Conservation (phyloP, 1,284 basidiomycete genomes). For the Boletus sp. region DNA sequence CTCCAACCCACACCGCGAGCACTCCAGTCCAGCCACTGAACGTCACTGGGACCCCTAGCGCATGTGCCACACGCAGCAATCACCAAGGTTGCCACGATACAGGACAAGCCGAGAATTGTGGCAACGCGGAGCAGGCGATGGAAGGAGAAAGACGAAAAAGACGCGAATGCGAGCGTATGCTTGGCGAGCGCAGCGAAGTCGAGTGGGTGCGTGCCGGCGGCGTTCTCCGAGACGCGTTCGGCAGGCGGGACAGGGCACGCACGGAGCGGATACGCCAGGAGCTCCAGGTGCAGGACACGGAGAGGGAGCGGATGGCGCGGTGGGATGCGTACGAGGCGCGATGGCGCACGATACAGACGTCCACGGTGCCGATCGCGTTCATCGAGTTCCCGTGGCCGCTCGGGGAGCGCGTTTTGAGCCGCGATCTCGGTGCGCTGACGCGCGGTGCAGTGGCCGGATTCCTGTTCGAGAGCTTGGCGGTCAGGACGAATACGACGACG, state of each 20-base stretch:
- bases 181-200: conserved; percentile 44
- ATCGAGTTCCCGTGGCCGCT: conserved; percentile 61
- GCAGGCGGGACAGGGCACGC: conserved; percentile 46
- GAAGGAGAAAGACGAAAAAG: conserved; percentile 23
- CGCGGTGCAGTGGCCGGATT: conserved; percentile 47
- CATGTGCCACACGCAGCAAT: conserved; percentile 7
- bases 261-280: conserved; percentile 36
- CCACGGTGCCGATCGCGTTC: conserved; percentile 32
- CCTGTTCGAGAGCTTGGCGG: conserved; percentile 46
- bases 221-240: conserved; percentile 46
- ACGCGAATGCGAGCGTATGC: conserved; percentile 30
- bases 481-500: conserved; percentile 39
- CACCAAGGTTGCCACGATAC: background rate
- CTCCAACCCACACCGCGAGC: background rate
- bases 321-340: conserved; percentile 51
- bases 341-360: conserved; percentile 40
- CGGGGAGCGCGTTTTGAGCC: conserved; percentile 24
- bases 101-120: background rate
- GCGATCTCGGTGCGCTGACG: conserved; percentile 37
- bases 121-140: background rate
- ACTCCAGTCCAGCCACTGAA: background rate
- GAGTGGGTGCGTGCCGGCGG: conserved; percentile 59
- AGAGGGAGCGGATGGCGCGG: conserved; percentile 22
- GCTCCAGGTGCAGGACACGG: conserved; percentile 21
- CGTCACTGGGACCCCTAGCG: background rate